Evolutionary conservation across 169 alveolate species (phyloP).

Genomic region (Cryptosporidium sp.): DNA sequence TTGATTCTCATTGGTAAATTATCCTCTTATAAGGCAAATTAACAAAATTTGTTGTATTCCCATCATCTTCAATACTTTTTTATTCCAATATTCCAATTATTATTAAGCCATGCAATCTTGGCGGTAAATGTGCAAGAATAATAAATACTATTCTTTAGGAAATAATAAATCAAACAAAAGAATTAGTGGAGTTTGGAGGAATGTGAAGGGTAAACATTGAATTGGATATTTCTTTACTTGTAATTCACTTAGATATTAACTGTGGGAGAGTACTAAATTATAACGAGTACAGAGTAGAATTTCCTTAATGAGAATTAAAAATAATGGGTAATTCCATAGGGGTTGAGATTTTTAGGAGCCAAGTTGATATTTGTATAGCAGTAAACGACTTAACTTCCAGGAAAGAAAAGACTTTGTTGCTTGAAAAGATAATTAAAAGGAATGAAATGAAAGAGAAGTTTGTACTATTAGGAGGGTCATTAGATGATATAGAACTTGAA

Average conservation of each 20-base stretch:
- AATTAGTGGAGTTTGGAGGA: not conserved
- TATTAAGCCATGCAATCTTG: not conserved
- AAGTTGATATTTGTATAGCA: constrained; percentile 14
- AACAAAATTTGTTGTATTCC: not conserved
- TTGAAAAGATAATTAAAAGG: not conserved
- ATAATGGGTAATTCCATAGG: constrained; percentile 15
- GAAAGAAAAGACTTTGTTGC: not conserved
- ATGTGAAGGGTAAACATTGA: not conserved
- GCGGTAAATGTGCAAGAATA: not conserved
- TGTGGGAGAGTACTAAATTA: not conserved
- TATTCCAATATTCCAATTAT: not conserved
- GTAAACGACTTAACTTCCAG: not conserved
- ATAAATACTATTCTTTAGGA: not conserved
- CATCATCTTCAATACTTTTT: not conserved
- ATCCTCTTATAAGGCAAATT: too few species aligned
- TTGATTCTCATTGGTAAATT: too few species aligned
- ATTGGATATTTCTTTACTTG: not conserved
- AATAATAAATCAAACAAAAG: not conserved
- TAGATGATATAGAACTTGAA: not conserved
- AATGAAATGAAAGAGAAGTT: not conserved
- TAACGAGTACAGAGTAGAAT: not conserved
- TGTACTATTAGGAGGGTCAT: not conserved
- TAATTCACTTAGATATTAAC: not conserved
- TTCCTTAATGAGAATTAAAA: not conserved
- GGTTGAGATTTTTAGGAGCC: constrained; percentile 14